Conservation (phyloP, 345 rosid species). For the Dimocarpus longan region DNA sequence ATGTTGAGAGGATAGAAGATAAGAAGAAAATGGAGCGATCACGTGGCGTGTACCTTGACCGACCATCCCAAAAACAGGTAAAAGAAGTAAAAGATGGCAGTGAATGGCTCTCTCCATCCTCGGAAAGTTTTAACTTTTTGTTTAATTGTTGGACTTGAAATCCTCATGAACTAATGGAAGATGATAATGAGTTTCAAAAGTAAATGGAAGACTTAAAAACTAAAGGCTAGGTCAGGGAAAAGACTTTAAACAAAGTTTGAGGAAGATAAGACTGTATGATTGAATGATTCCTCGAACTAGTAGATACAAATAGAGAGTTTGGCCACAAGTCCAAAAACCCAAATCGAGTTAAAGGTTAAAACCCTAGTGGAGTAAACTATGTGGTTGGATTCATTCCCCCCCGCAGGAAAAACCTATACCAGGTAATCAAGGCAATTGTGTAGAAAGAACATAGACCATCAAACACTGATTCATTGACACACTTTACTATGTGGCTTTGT, state of each 20-base stretch:
- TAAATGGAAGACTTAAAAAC: not conserved
- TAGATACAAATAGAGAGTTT: not conserved
- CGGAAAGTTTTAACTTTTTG: not conserved
- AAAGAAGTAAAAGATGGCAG: not conserved
- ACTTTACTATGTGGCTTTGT: not conserved
- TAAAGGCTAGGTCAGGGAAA: no score
- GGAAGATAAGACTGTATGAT: not conserved
- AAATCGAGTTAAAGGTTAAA: not conserved
- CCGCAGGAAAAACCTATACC: not conserved
- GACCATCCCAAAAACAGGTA: not conserved
- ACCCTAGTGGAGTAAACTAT: not conserved
- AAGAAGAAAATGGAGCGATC: not conserved
- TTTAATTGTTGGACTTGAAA: not conserved
- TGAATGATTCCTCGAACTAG: not conserved
- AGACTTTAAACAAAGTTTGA: no score
- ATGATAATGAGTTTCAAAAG: not conserved
- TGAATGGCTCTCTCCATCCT: not conserved
- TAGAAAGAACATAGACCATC: not conserved
- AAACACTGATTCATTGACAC: not conserved
- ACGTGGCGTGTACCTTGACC: not conserved
- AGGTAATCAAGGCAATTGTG: not conserved
- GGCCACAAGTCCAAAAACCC: not conserved
- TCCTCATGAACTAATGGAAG: not conserved
- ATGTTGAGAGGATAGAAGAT: conserved; percentile 6
- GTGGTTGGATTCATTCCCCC: not conserved